Conservation (phyloP, 176 grass and related monocot genomes). For the Pontederia crassipes region DNA sequence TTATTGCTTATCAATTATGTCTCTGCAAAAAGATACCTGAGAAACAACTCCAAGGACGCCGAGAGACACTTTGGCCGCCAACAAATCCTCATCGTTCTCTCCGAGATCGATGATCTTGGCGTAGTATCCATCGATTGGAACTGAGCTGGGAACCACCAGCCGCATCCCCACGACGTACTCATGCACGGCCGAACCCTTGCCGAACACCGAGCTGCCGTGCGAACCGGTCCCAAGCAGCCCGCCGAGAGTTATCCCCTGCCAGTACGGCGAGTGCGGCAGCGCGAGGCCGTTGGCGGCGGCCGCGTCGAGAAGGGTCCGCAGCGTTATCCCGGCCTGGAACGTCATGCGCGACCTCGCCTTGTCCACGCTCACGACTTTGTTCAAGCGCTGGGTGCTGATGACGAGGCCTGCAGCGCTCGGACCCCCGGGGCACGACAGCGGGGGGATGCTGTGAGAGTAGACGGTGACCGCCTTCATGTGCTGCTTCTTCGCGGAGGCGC, state of each 20-base stretch:
- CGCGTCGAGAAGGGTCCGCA: constrained; percentile 29
- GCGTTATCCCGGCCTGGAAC: constrained; percentile 29
- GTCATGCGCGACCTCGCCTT: constrained; percentile 12
- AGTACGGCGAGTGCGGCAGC: constrained; percentile 49
- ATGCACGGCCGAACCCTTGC: constrained; percentile 55
- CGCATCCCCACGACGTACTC: constrained; percentile 51
- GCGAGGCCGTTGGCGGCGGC: constrained; percentile 34
- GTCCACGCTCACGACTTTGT: constrained; percentile 22
- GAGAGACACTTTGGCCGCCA: constrained; percentile 60
- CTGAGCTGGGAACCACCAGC: constrained; percentile 37
- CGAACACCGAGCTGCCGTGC: constrained; percentile 46
- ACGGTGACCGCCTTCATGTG: constrained; percentile 11
- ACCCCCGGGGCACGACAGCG: constrained; percentile 16
- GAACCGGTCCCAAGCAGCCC: constrained; percentile 47
- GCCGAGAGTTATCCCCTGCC: constrained; percentile 44
- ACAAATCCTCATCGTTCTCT: constrained; percentile 29
- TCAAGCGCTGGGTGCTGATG: constrained; percentile 10
- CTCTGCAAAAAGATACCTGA: constrained; percentile 27
- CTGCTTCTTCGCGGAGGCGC: constrained; percentile 1
- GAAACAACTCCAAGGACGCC: constrained; percentile 65
- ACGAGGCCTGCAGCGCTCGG: background rate
- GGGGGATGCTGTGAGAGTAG: constrained; percentile 19
- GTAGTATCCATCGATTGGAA: constrained; percentile 23
- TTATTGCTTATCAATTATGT: background rate
- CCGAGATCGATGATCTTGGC: constrained; percentile 23